Percentiles rank a stretch among this genome's conserved stretches.
phyloP scores from a whole-genome alignment of 1,284 basidiomycete genomes.

The Fomitopsis palustris region DNA sequence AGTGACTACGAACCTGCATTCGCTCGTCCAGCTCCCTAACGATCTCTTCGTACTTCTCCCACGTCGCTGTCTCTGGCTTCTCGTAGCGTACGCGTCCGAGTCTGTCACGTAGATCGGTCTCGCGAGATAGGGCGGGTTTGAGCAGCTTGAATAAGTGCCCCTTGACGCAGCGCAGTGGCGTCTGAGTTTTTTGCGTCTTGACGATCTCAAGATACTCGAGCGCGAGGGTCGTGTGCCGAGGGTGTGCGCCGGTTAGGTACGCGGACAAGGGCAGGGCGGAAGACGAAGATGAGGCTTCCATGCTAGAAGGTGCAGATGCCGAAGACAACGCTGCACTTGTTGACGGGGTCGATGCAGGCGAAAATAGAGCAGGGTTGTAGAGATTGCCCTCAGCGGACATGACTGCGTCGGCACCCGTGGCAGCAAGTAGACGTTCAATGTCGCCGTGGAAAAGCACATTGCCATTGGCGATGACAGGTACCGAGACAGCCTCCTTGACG shows the following conservation, averaged over 20 bases:
- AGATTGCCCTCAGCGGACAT: constrained; percentile 97
- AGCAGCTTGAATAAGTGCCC: constrained; percentile 93
- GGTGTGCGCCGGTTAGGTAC: constrained; percentile 47
- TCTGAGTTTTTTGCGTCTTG: constrained; percentile 66
- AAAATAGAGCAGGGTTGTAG: constrained; percentile 89
- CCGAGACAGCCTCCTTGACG: constrained; percentile 65
- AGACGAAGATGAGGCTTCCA: constrained; percentile 12
- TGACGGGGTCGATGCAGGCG: constrained; percentile 17
- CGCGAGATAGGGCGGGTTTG: constrained; percentile 68
- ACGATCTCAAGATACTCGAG: constrained; percentile 89
- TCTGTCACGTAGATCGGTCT: constrained; percentile 71
- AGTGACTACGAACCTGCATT: constrained; percentile 48
- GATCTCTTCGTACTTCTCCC: constrained; percentile 57
- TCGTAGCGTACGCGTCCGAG: constrained; percentile 52
- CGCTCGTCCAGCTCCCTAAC: constrained; percentile 64
- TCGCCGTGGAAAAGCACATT: constrained; percentile 88
- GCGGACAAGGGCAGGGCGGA: constrained; percentile 27
- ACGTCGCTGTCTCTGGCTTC: constrained; percentile 35
- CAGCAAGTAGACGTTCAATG: constrained; percentile 70
- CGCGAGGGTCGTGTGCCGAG: constrained; percentile 65
- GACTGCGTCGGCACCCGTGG: constrained; percentile 87
- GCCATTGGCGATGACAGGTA: constrained; percentile 98
- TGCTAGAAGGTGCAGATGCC: constrained; percentile 15
- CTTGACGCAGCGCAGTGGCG: constrained; percentile 77
- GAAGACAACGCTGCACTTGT: not conserved